Conservation (phyloP, 331 rosid species). For the Pyrus hybrid region DNA sequence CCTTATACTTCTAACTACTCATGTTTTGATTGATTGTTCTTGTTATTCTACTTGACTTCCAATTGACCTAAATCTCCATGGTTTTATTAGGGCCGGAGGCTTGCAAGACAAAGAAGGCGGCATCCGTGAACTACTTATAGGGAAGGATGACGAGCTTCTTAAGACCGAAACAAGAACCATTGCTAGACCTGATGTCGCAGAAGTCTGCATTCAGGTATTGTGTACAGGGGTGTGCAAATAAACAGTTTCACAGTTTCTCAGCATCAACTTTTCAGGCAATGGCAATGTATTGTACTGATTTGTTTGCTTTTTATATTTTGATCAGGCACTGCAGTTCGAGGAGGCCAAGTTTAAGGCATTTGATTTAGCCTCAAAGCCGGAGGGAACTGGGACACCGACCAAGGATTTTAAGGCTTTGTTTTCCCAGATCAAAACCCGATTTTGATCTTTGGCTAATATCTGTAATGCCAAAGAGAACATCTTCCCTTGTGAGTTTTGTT, state of each 20-base stretch:
- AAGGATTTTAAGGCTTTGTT: slow-evolving; percentile 76
- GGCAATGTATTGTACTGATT: not conserved
- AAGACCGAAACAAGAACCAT: slow-evolving; percentile 72
- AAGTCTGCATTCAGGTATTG: slow-evolving; percentile 82
- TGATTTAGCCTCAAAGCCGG: slow-evolving; percentile 79
- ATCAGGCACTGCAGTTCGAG: slow-evolving; percentile 64
- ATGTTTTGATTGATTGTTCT: not conserved
- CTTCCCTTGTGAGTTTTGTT: not conserved
- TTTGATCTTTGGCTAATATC: slow-evolving; percentile 17
- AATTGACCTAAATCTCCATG: not conserved
- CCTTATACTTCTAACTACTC: not conserved
- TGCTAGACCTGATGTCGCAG: slow-evolving; percentile 77
- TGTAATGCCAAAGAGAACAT: not conserved
- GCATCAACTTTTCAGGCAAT: not conserved
- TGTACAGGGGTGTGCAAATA: not conserved
- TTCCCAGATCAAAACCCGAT: slow-evolving; percentile 56
- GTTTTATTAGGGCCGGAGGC: slow-evolving; percentile 73
- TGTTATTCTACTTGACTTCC: not conserved
- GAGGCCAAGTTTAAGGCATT: slow-evolving; percentile 74
- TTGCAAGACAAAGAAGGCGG: slow-evolving; percentile 85
- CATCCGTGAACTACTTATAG: slow-evolving; percentile 51
- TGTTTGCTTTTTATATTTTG: not conserved
- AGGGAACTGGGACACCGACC: slow-evolving; percentile 65
- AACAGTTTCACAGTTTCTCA: not conserved
- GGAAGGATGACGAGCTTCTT: slow-evolving; percentile 86